Base-by-base conservation (phyloP, 2,329 filamentous ascomycete species). In the Pyrenophora teres region DNA sequence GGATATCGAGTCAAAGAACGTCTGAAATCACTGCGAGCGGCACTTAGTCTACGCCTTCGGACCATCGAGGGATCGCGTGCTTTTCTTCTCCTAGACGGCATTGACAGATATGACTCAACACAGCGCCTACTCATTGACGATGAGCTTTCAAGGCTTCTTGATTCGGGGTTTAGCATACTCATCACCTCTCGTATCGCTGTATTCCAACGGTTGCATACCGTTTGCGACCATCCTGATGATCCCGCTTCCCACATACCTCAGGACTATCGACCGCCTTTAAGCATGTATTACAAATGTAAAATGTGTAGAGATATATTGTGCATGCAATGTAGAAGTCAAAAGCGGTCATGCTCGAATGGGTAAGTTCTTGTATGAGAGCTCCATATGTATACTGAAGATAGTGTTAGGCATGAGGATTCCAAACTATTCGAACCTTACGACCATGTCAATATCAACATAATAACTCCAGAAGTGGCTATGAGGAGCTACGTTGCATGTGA, bases 81-180 rank as follows among this genome's bases (percentile, higher is more conserved):
- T 3, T 62, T 59, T n/a, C 43, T 65, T 16, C 33, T 65, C n/a
- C 13, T 65, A 9, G 63, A 65, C 41, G 56, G 56, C n/a, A 37
- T 62, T 7, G 63, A 65, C 48, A 47, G 52, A 27, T 58, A 55
- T 32, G 54, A 53, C 18, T 23, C 49, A 13, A 52, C 54, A 2
- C 35, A 62, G 37, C 39, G 45, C 3, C 23, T 56, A n/a, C 46
- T 65, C 9, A 36, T 65, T 8, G 46, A 59, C 9, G 30, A 41
- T 1, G 57, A 65, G 35, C 40, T 65, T 1, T 43, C 41, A 9
- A 25, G 33, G 1, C 32, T 65, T 10, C 55, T 56, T 15, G 16
- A 50, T 6, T 23, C 12, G 4, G 49, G 54, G 1, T 25, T 61
- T 16, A 54, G 46, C 9, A 46, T 65, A 16, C 23, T 65, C 13